A percentile compares a stretch with the other conserved stretches of the same genome.
These are phyloP conservation scores for Macrocybe sp. DNA, from an alignment of 1,284 basidiomycete species.

Conservation along the genomic window DNA sequence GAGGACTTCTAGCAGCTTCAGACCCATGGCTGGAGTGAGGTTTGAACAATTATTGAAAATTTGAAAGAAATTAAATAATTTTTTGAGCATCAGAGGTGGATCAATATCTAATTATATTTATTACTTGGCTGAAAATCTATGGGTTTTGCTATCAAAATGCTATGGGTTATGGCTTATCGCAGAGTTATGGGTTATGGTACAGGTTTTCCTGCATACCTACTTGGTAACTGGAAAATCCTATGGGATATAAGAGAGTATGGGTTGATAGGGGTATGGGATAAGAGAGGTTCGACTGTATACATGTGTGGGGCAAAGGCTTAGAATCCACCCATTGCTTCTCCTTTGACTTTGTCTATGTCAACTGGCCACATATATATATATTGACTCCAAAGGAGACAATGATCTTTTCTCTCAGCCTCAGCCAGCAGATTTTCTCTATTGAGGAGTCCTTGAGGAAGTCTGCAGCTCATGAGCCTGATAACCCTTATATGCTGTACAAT, in stretches of 20 bases:
- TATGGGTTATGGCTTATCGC: slow-evolving; percentile 10
- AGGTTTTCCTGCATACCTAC: slow-evolving; percentile 7
- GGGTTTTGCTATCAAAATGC: slow-evolving; percentile 5
- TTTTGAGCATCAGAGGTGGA: neutral
- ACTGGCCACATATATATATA: too few species aligned
- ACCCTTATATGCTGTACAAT: too few species aligned
- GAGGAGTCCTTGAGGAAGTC: too few species aligned
- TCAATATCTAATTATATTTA: neutral
- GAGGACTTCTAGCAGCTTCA: slow-evolving; percentile 6
- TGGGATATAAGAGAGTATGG: slow-evolving; percentile 12
- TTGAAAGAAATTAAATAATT: neutral
- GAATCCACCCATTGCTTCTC: too few species aligned
- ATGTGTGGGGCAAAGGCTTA: too few species aligned
- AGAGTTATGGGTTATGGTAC: slow-evolving; percentile 8
- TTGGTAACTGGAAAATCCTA: slow-evolving; percentile 10
- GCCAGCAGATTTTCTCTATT: too few species aligned
- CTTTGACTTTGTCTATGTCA: too few species aligned
- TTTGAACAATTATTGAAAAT: neutral
- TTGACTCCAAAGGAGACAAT: too few species aligned
- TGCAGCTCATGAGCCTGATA: too few species aligned
- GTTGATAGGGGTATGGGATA: slow-evolving; percentile 11
- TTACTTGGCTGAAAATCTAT: slow-evolving; percentile 5
- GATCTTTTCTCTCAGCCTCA: too few species aligned
- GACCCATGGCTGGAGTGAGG: slow-evolving; percentile 2
- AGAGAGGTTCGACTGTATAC: slow-evolving; percentile 9